Base-by-base conservation (phyloP, 257 asterid species). In the Solanum lycopersicoides region DNA sequence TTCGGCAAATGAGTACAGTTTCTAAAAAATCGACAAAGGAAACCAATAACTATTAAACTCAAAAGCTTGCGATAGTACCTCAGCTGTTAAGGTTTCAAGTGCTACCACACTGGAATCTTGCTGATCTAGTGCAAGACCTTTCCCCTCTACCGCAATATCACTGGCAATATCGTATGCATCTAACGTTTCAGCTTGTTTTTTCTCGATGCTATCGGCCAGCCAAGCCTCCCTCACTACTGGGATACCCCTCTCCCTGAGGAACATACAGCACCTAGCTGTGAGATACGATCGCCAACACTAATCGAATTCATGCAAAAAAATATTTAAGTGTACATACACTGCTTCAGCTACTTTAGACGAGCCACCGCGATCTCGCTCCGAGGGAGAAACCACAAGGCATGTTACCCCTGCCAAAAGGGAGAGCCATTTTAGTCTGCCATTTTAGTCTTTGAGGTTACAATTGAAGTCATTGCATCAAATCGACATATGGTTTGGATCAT, bases 351-450 rank as follows among this genome's bases (percentile, higher is more conserved):
- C 69, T 87, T 95, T 94, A 18, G 92, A 89, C 0, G 98, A 94
- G 86, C 99, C 98, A 14, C 98, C 98, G 3, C 94, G 95, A 4
- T 93, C 98, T 65, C 98, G 86, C 89, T 97, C 99, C 34, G 95
- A 92, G 0, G 97, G 94, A 28, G 98, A 89, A 37, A 91, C 94
- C 3, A 97, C 96, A 11, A 97, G 88, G 87, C 98, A 97, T 86
- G 88, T 91, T 4, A 88, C 98, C 71, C 98, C 99, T 95, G 91
- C 82, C 68, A 87, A 76, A 42, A 9, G 1, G 30, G 15, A 72
- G 5, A 72, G 50, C 56, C 84, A 16, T 71, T 71, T 86, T n/a
- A n/a, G n/a, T n/a, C n/a, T n/a, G n/a, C n/a, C n/a, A n/a, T n/a
- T n/a, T n/a, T 35, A 35, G 71, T 71, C 47, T 44, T 14, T 44